phyloP scores from a whole-genome alignment of 2,329 filamentous ascomycete species.

The Acrocalymma vagum region DNA sequence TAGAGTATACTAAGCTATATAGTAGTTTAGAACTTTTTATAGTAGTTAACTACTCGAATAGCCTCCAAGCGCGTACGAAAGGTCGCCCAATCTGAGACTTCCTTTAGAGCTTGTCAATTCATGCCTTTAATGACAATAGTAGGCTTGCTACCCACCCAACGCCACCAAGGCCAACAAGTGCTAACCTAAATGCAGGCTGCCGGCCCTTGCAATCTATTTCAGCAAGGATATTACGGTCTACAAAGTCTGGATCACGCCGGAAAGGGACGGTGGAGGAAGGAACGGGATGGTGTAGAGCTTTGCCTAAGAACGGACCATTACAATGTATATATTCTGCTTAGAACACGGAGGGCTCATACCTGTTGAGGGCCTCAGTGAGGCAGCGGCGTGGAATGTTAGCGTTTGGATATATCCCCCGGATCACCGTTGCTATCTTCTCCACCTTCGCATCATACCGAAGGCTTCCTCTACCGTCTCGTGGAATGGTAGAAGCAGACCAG shows the following conservation, averaged over 20 bases:
- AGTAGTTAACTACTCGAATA: too few relatives aligned
- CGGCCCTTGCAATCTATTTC: conserved; percentile 10
- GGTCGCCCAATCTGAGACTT: conserved; percentile 31
- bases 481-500: too few relatives aligned
- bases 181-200: conserved; percentile 19
- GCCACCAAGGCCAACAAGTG: conserved; percentile 32
- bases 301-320: conserved; percentile 1
- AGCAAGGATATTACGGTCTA: conserved; percentile 21
- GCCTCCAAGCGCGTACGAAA: too few relatives aligned
- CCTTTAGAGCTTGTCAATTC: conserved; percentile 15
- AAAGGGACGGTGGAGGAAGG: conserved; percentile 25
- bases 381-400: conserved; percentile 9
- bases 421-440: conserved; percentile 11
- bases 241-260: conserved; percentile 28
- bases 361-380: conserved; percentile 1
- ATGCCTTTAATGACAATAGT: not conserved
- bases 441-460: conserved; percentile 17
- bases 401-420: conserved; percentile 12
- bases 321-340: not conserved
- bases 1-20: too few relatives aligned
- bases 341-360: not conserved
- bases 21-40: too few relatives aligned
- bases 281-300: conserved; percentile 1
- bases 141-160: conserved; percentile 24
- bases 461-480: too few relatives aligned